Conservation (phyloP, 2,329 filamentous ascomycete genomes). For the Colletotrichum tanaceti region DNA sequence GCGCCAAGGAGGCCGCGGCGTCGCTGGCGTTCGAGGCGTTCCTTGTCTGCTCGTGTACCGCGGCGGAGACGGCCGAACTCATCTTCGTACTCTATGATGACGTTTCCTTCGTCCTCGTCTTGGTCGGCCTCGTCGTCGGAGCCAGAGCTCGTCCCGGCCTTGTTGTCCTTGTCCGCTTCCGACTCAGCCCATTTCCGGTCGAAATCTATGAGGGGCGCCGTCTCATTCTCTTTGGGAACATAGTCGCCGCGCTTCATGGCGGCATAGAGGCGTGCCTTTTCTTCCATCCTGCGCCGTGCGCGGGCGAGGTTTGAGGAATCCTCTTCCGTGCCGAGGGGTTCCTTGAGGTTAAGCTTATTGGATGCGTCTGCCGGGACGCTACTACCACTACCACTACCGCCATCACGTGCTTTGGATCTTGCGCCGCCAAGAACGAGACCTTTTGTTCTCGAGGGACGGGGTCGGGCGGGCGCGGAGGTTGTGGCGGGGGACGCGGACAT, state of each 20-base stretch:
- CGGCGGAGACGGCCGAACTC: slow-evolving; percentile 88
- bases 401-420: slow-evolving; percentile 55
- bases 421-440: slow-evolving; percentile 73
- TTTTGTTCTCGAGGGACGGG: slow-evolving; percentile 68
- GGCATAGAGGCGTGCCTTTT: slow-evolving; percentile 88
- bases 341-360: slow-evolving; percentile 63
- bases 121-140: slow-evolving; percentile 52
- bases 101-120: slow-evolving; percentile 58
- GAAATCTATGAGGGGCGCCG: slow-evolving; percentile 86
- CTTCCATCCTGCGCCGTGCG: slow-evolving; percentile 84
- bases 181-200: slow-evolving; percentile 93
- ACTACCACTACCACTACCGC: slow-evolving; percentile 62
- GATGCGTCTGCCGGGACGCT: slow-evolving; percentile 48
- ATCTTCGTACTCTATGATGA: slow-evolving; percentile 87
- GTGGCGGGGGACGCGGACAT: slow-evolving; percentile 64
- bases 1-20: slow-evolving; percentile 64
- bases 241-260: slow-evolving; percentile 92
- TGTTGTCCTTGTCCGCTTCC: slow-evolving; percentile 56
- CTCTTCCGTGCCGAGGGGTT: slow-evolving; percentile 66
- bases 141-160: slow-evolving; percentile 63
- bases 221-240: slow-evolving; percentile 72
- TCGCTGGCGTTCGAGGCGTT: slow-evolving; percentile 69
- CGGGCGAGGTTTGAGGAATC: slow-evolving; percentile 76
- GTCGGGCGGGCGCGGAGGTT: slow-evolving; percentile 57
- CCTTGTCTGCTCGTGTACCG: slow-evolving; percentile 76